phyloP scores from a whole-genome alignment of 164 flowering plant species.

The Vitis rupestris region DNA sequence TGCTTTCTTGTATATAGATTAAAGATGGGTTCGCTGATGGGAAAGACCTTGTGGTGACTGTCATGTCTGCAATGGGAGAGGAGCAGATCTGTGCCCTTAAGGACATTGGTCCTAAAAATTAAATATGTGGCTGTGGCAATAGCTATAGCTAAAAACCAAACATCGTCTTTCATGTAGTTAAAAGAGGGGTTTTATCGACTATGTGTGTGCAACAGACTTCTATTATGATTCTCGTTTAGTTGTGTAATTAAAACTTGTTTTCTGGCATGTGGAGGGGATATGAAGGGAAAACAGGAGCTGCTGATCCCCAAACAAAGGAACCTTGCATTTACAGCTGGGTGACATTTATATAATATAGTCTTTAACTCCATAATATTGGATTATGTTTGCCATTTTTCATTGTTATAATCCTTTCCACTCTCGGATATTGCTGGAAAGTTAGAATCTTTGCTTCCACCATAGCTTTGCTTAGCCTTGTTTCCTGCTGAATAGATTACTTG shows the following conservation, averaged over 20 bases:
- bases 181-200: slow-evolving; percentile 6
- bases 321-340: not conserved
- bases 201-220: slow-evolving; percentile 9
- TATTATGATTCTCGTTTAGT: not conserved
- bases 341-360: not conserved
- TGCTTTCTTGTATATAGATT: slow-evolving; percentile 12
- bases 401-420: no score
- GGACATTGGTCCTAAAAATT: slow-evolving; percentile 47
- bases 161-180: not conserved
- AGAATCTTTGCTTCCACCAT: no score
- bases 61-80: slow-evolving; percentile 38
- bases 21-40: slow-evolving; percentile 31
- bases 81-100: slow-evolving; percentile 30
- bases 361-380: no score
- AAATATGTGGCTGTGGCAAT: slow-evolving; percentile 13
- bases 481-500: no score
- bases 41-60: slow-evolving; percentile 30
- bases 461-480: no score
- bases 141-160: slow-evolving; percentile 9
- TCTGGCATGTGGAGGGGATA: not conserved
- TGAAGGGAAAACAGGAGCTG: not conserved
- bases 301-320: not conserved
- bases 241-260: slow-evolving; percentile 3
- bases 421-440: no score
- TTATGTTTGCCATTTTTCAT: no score